Evolutionary conservation across 192 early-diverging fungal genomes (phyloP).

Genomic region (Podila horticola): DNA sequence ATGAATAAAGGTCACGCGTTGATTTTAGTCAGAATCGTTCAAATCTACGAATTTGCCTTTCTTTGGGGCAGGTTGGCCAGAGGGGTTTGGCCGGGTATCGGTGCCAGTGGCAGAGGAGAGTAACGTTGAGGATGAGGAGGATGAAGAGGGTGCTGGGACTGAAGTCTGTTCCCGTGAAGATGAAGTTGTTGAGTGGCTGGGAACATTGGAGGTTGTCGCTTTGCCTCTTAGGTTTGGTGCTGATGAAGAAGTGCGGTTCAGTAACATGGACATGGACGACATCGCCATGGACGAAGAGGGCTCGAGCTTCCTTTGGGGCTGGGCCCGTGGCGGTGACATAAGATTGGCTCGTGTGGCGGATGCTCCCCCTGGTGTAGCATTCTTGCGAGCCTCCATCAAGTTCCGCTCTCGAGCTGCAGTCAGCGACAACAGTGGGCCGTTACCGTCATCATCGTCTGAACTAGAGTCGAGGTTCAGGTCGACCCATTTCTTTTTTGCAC

Average conservation of each 20-base stretch:
- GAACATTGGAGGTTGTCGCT: not conserved
- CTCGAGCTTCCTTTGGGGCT: not conserved
- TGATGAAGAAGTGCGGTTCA: not conserved
- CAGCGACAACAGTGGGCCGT: not conserved
- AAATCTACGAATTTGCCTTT: not conserved
- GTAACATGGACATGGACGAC: not conserved
- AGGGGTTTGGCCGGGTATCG: not conserved
- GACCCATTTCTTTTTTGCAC: not conserved
- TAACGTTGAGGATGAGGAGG: not conserved
- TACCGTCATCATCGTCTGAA: not conserved
- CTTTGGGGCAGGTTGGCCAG: conserved; percentile 2
- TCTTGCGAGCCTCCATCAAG: not conserved
- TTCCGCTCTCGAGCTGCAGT: conserved; percentile 1
- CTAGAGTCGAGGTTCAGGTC: not conserved
- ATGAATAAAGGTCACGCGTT: not conserved
- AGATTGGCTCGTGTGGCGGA: not conserved
- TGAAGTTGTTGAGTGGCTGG: not conserved
- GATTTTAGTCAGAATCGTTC: not conserved
- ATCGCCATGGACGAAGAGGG: not conserved
- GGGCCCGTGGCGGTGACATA: not conserved
- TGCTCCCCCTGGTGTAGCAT: not conserved
- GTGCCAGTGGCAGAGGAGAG: not conserved
- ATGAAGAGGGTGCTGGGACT: not conserved
- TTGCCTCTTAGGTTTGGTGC: not conserved
- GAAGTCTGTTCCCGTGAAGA: not conserved